Evolutionary conservation across 2,329 filamentous ascomycete genomes (phyloP), one percentile per base, ranked within the genome.

Genomic region (Alternaria atra): DNA sequence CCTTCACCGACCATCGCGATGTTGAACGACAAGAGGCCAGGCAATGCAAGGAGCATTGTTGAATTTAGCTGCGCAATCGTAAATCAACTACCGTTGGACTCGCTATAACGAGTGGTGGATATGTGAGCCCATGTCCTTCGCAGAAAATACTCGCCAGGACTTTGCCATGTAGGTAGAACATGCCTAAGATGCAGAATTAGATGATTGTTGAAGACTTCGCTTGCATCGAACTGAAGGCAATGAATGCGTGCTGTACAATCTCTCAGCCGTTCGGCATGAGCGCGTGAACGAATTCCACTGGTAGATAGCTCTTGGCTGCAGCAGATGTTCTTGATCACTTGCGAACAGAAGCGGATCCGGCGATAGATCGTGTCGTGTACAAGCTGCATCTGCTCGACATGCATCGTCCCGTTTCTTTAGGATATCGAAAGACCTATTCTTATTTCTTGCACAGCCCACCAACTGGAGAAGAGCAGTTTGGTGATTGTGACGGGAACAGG

Each of bases 351-450:
- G 6, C 20, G 12, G 20, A 13, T 2, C 20, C 12, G 39, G 39
- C 10, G 12, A 25, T 15, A 25, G 39, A 42, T 25, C 6, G 20
- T 15, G 20, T 5, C 23, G 5, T 30, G 48, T 25, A 32, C 25
- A 10, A 6, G 32, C 23, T 37, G 46, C 55, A 52, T 20, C 8
- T 30, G 52, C 32, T 46, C 25, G 44, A 27, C 35, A 30, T 15
- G 37, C 20, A 29, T 27, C n/a, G 10, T 42, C 32, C 13, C 32
- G 27, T 43, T 35, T 30, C 35, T 54, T 52, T 46, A 48, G 56
- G 32, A 44, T 35, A 60, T 60, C 10, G 53, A 44, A 60, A 57
- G 3, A 47, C 32, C 58, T 60, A 60, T 60, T 60, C 40, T 60
- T 60, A 44, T 35, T 15, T 10, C 6, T 39, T 46, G 40, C 58